Percentiles rank a stretch among this genome's conserved stretches.
These are phyloP conservation scores for Samsoniella hepiali DNA, from an alignment of 2,329 filamentous ascomycete genomes.

Conservation along the genomic window DNA sequence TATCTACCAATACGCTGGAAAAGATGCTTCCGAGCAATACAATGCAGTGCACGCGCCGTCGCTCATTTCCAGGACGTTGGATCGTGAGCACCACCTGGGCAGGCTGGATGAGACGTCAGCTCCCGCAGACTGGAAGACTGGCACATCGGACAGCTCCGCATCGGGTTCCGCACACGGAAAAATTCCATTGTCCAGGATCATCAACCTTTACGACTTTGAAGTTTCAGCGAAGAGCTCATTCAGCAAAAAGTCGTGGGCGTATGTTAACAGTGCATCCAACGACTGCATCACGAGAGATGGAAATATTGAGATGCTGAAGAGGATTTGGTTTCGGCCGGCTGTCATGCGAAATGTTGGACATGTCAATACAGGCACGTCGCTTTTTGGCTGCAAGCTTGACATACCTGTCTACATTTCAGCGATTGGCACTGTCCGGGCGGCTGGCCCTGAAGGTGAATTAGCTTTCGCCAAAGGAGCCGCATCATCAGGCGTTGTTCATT, in stretches of 20 bases:
- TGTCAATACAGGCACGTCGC: slow-evolving; percentile 20
- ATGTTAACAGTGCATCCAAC: slow-evolving; percentile 26
- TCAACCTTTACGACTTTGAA: slow-evolving; percentile 29
- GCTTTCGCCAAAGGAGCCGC: slow-evolving; percentile 22
- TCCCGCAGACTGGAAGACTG: slow-evolving; percentile 6
- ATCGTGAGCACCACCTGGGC: slow-evolving; percentile 20
- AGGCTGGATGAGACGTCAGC: slow-evolving; percentile 19
- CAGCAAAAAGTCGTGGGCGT: slow-evolving; percentile 26
- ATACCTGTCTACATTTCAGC: slow-evolving; percentile 26
- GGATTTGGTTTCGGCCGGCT: slow-evolving; percentile 26
- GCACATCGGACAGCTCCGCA: neutral
- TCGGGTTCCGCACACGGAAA: neutral
- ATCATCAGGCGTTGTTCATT: slow-evolving; percentile 13
- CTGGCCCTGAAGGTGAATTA: slow-evolving; percentile 23
- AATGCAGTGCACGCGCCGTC: slow-evolving; percentile 25
- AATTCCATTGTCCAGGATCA: slow-evolving; percentile 22
- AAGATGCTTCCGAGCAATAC: slow-evolving; percentile 27
- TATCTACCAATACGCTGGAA: slow-evolving; percentile 27
- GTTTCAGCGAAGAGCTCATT: slow-evolving; percentile 19
- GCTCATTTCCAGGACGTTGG: slow-evolving; percentile 24
- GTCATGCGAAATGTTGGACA: slow-evolving; percentile 25
- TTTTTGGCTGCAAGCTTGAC: slow-evolving; percentile 25
- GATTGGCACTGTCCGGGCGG: slow-evolving; percentile 22
- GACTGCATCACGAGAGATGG: slow-evolving; percentile 26
- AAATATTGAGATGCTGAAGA: slow-evolving; percentile 21